Evolutionary conservation across 257 asterid genomes (phyloP).

Genomic region (Capsicum rhomboideum): DNA sequence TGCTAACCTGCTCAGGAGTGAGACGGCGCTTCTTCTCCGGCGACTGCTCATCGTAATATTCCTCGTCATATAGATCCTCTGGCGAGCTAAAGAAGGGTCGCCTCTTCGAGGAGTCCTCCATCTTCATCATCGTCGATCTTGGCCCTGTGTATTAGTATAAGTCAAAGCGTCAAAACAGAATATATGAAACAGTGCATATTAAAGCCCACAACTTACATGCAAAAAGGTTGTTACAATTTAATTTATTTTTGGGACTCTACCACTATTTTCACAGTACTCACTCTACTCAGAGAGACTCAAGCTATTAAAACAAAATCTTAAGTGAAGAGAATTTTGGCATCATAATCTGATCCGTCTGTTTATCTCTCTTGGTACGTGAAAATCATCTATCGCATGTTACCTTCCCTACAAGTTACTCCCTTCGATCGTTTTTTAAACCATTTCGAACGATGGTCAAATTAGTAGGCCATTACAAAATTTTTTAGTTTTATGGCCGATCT

Average conservation of each 20-base stretch:
- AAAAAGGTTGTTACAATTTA: neutral
- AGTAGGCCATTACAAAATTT: too few species aligned
- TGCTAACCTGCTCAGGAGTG: conserved; percentile 80
- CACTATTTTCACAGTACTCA: neutral
- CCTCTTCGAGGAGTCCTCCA: conserved; percentile 68
- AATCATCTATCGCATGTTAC: neutral
- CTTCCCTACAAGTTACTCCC: neutral
- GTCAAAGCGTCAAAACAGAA: neutral
- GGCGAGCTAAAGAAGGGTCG: conserved; percentile 70
- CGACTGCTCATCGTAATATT: conserved; percentile 83
- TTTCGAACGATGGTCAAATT: too few species aligned
- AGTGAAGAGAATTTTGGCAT: neutral
- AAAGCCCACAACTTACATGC: neutral
- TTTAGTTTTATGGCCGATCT: too few species aligned
- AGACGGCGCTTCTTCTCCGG: conserved; percentile 98
- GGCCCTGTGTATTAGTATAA: conserved; percentile 28
- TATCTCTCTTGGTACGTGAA: too few species aligned
- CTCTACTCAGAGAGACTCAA: neutral
- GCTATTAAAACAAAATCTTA: neutral
- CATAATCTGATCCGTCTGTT: neutral
- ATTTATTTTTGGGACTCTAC: neutral
- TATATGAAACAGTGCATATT: too few species aligned
- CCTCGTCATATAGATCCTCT: conserved; percentile 78
- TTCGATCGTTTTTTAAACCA: too few species aligned
- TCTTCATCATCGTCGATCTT: conserved; percentile 52